phyloP scores from a whole-genome alignment of 768 basidiomycete genomes.

The Boletus insuetus region DNA sequence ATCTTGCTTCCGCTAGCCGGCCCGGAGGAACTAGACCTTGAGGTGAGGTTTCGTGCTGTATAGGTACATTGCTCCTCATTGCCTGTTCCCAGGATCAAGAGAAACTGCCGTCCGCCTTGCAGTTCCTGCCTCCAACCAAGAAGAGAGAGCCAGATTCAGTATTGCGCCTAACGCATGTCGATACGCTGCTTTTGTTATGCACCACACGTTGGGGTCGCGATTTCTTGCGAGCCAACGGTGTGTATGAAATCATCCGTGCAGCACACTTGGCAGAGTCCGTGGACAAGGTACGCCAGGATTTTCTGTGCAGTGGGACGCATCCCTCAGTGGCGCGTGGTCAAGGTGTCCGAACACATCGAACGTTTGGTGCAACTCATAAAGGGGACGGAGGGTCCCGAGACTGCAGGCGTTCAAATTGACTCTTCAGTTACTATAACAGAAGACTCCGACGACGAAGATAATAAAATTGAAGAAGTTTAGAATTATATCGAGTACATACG shows the following conservation, averaged over 20 bases:
- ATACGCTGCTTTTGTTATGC: constrained; percentile 84
- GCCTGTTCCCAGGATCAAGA: constrained; percentile 75
- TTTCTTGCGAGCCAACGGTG: constrained; percentile 72
- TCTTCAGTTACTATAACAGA: constrained; percentile 16
- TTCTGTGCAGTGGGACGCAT: background rate
- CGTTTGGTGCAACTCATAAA: constrained; percentile 85
- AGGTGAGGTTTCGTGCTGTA: constrained; percentile 45
- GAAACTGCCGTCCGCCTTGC: constrained; percentile 74
- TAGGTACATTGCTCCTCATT: background rate
- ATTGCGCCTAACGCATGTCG: constrained; percentile 81
- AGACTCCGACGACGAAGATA: constrained; percentile 60
- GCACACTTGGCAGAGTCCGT: constrained; percentile 77
- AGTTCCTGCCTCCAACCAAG: constrained; percentile 86
- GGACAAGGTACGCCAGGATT: constrained; percentile 55
- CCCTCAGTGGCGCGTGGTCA: background rate
- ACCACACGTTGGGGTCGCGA: constrained; percentile 89
- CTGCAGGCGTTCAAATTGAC: constrained; percentile 37
- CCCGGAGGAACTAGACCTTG: constrained; percentile 91
- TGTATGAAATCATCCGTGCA: constrained; percentile 80
- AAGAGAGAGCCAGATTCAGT: constrained; percentile 73
- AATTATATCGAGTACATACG: constrained; percentile 16
- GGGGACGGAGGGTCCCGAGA: constrained; percentile 63
- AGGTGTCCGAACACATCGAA: constrained; percentile 88
- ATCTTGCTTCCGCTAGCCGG: constrained; percentile 90
- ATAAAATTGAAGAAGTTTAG: constrained; percentile 75